A percentile compares a stretch with the other conserved stretches of the same genome.
Conservation (phyloP, 140 eudicot genomes). For the Bidens hawaiensis region DNA sequence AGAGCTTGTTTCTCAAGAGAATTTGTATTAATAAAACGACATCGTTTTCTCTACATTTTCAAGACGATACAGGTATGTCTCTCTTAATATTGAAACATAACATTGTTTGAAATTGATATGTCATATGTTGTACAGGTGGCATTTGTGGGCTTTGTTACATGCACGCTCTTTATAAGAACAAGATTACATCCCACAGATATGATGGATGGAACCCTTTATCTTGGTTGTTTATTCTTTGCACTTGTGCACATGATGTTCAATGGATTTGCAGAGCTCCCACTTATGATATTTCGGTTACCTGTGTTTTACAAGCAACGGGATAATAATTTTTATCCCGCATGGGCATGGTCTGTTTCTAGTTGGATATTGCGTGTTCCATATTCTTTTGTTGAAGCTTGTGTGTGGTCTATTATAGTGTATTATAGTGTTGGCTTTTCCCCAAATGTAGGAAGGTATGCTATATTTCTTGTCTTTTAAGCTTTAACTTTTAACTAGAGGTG, state of each 20-base stretch:
- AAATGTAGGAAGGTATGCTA: constrained; percentile 50
- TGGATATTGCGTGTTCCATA: constrained; percentile 86
- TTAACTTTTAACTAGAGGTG: no score
- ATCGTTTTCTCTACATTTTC: constrained; percentile 64
- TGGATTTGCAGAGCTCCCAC: constrained; percentile 83
- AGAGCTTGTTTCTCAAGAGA: constrained; percentile 68
- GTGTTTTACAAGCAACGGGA: constrained; percentile 92
- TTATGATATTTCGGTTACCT: constrained; percentile 79
- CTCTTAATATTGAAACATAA: neutral
- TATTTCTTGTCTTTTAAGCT: constrained; percentile 12
- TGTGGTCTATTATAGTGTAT: constrained; percentile 75
- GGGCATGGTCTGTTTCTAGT: constrained; percentile 85
- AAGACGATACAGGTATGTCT: constrained; percentile 59
- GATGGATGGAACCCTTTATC: constrained; percentile 59
- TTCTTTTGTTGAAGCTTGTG: constrained; percentile 73
- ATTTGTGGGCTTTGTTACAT: constrained; percentile 66
- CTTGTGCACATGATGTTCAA: constrained; percentile 90
- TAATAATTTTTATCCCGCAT: constrained; percentile 79
- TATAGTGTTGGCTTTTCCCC: constrained; percentile 81
- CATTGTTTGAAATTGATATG: constrained; percentile 8
- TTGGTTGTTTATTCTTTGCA: constrained; percentile 69
- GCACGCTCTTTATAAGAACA: constrained; percentile 67
- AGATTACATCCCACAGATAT: constrained; percentile 61
- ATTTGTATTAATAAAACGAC: constrained; percentile 57
- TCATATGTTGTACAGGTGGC: constrained; percentile 48